These are phyloP conservation scores for Nitzschia sp. DNA, from an alignment of 108 stramenopile genomes.

Conservation along the genomic window DNA sequence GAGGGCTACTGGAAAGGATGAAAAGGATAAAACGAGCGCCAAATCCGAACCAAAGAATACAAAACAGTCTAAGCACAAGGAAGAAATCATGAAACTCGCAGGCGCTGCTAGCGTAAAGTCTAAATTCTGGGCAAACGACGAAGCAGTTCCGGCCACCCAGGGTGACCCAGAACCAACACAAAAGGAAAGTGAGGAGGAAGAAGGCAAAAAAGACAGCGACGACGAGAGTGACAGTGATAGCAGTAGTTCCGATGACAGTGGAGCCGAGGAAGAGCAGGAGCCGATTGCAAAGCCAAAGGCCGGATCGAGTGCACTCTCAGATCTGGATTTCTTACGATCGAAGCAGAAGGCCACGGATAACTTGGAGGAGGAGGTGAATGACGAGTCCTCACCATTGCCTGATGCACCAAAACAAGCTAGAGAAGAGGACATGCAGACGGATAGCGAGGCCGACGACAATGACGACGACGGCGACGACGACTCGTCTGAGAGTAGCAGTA, in stretches of 20 bases:
- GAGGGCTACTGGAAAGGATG: slow-evolving; percentile 5
- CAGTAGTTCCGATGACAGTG: slow-evolving; percentile 32
- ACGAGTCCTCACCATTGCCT: slow-evolving; percentile 11
- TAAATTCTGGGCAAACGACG: slow-evolving; percentile 89
- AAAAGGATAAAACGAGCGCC: neutral
- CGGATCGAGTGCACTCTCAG: slow-evolving; percentile 34
- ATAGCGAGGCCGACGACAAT: slow-evolving; percentile 38
- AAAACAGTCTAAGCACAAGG: slow-evolving; percentile 16
- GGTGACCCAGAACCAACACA: slow-evolving; percentile 5
- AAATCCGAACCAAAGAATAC: slow-evolving; percentile 8
- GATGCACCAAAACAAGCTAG: neutral
- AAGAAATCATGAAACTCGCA: slow-evolving; percentile 40
- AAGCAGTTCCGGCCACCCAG: slow-evolving; percentile 33
- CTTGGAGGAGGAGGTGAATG: slow-evolving; percentile 51
- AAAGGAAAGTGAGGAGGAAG: slow-evolving; percentile 25
- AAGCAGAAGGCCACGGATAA: slow-evolving; percentile 63
- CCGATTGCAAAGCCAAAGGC: slow-evolving; percentile 3
- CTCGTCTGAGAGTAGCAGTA: slow-evolving; percentile 13
- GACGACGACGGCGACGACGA: neutral
- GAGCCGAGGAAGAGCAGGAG: slow-evolving; percentile 25
- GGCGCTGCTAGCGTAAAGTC: slow-evolving; percentile 49
- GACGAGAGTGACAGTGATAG: slow-evolving; percentile 29
- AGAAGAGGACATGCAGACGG: neutral
- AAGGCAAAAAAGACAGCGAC: slow-evolving; percentile 22
- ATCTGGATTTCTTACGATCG: slow-evolving; percentile 83